Evolutionary conservation across 1,284 basidiomycete genomes (phyloP), one percentile per base, ranked within the genome.

Genomic region (Ganoderma boninense): DNA sequence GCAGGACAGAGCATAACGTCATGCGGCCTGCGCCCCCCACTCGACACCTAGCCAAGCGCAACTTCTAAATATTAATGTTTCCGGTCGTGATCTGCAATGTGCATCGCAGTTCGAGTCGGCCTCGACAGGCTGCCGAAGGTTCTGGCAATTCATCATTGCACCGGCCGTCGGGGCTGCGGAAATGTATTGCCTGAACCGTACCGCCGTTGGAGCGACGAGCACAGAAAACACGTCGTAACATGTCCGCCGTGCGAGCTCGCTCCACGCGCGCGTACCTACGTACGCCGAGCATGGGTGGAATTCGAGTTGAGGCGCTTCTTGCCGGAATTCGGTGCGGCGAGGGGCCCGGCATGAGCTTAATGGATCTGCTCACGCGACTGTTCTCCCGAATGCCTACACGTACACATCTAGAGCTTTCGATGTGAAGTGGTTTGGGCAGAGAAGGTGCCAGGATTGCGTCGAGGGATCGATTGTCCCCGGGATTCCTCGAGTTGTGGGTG

Each of bases 361-460:
- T n/a, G 7, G 23, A 44, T 54, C 26, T 23, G 49, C 23, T 54
- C 49, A 54, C 23, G 13, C 49, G 49, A 26, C 49, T 52, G 23
- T 52, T 52, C 43, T 18, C 16, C 16, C 49, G 2, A 54, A 23
- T 14, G 49, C 23, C 1, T 10, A n/a, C n/a, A 52, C 29, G 52
- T 13, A 10, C 4, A 29, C 8, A 29, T 57, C 54, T 57, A 11
- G 29, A 26, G 16, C 7, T 57, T 57, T 57, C 32, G 8, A 35
- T 57, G 20, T 57, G 56, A 57, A 57, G 56, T 32, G 54, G 26
- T 56, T 56, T 18, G 57, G 57, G 35, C 20, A 60, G 20, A n/a
- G 49, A 54, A 57, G 56, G 18, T 18, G 32, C 16, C 3, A 35
- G 29, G 16, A 57, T 57, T 35, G 32, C 16, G 20, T 52, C 18